Base-by-base conservation (phyloP, 495 filamentous ascomycete species). In the Melanomma pulvis-pyrius region DNA sequence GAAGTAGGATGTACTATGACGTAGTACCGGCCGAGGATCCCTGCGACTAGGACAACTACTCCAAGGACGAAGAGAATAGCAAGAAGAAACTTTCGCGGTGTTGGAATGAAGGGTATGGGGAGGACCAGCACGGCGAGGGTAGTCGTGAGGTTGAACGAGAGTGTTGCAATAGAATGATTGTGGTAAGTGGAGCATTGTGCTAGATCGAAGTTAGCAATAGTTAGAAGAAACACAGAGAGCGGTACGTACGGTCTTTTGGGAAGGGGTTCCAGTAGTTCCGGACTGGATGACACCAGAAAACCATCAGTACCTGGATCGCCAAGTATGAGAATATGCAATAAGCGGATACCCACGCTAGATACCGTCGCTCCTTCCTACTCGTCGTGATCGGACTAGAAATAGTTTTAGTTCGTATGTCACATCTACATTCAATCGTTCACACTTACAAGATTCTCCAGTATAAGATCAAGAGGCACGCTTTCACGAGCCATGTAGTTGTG, bases 1-100 rank as follows among this genome's bases (percentile, higher is more conserved):
- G 78, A 82, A 54, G 81, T 79, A 0, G 83, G 84, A 1, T 79
- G 74, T 12, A 77, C 79, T 66, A 89, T 87, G 41, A 82, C 84
- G 76, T 88, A 89, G 67, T 82, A 86, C 72, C 88, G 88, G 70
- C 86, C 87, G 12, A 88, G 75, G 57, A 86, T 78, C 1, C 84
- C 84, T 12, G 82, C 81, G 21, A 85, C 65, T 65, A 80, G 69
- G 28, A 85, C 84, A 73, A 89, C 86, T 12, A 84, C 69, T 21
- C 87, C 87, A n/a, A 89, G 76, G 30, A 72, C 60, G 58, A 82
- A 79, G 39, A 83, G 70, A 51, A 69, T 63, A 49, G 74, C 60
- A 0, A 88, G 77, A 19, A 87, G 70, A 8, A 83, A 25, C 70
- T 87, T 88, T 22, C 82, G 70, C n/a, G 69, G 41, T 22, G 75